These are phyloP conservation scores for Phoma herbarum DNA, from an alignment of 2,329 filamentous ascomycete species.

Conservation along the genomic window DNA sequence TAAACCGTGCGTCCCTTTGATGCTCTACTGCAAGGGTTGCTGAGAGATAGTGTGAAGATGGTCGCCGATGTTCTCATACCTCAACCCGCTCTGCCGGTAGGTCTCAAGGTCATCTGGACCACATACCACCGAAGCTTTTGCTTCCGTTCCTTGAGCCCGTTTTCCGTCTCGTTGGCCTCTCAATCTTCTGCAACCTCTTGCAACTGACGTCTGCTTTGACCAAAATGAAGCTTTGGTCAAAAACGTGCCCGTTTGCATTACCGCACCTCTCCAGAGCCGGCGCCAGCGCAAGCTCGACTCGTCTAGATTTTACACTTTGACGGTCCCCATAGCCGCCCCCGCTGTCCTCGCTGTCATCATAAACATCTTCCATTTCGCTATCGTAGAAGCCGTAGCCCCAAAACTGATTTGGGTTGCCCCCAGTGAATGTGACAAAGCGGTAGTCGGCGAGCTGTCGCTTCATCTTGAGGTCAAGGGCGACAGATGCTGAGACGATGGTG, in stretches of 20 bases:
- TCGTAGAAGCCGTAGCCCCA: constrained; percentile 50
- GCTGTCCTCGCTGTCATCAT: constrained; percentile 38
- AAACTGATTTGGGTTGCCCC: constrained; percentile 43
- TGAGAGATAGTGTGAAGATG: background rate
- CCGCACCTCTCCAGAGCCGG: constrained; percentile 51
- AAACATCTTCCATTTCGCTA: constrained; percentile 51
- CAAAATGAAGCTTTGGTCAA: constrained; percentile 49
- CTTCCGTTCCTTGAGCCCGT: constrained; percentile 19
- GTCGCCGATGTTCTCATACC: constrained; percentile 9
- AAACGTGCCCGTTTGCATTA: constrained; percentile 50
- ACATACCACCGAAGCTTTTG: constrained; percentile 27
- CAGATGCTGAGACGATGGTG: constrained; percentile 48
- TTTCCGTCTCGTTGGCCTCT: constrained; percentile 29
- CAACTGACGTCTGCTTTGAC: constrained; percentile 52
- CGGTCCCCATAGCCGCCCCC: constrained; percentile 22
- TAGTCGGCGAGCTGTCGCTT: constrained; percentile 50
- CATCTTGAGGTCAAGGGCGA: constrained; percentile 51
- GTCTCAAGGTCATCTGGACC: constrained; percentile 17
- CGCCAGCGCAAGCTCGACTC: constrained; percentile 48
- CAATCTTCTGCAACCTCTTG: constrained; percentile 40
- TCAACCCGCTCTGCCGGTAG: background rate
- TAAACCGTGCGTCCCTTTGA: background rate
- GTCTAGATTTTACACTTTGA: constrained; percentile 28
- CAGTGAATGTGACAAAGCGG: constrained; percentile 50
- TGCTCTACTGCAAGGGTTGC: background rate